A percentile compares a stretch with the other conserved stretches of the same genome.
Conservation (phyloP, 2,329 filamentous ascomycete genomes). For the Pseudocercospora pini-densiflorae region DNA sequence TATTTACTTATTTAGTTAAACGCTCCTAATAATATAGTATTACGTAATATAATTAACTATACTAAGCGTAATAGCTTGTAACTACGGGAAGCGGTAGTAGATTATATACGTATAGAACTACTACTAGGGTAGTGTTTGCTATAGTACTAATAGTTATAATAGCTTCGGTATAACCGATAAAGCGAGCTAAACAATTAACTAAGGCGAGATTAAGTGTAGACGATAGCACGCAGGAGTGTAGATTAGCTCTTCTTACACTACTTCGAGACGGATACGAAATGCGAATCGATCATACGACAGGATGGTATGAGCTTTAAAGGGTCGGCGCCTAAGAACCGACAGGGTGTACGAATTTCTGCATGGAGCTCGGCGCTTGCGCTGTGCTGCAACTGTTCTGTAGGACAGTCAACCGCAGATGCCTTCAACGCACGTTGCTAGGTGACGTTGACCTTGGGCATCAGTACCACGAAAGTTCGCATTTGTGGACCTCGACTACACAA, state of each 20-base stretch:
- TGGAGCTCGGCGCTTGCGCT: constrained; percentile 9
- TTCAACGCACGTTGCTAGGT: not conserved
- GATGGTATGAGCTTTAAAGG: not conserved
- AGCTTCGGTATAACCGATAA: not conserved
- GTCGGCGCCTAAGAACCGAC: not conserved
- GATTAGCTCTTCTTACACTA: not conserved
- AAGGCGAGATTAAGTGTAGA: not conserved
- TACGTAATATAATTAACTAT: too few relatives aligned
- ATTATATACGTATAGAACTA: not conserved
- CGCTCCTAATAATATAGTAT: too few relatives aligned
- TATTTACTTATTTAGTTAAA: too few relatives aligned
- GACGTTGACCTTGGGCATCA: constrained; percentile 6
- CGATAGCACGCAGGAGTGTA: not conserved
- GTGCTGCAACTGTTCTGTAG: constrained; percentile 6
- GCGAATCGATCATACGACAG: not conserved
- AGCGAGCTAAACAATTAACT: not conserved
- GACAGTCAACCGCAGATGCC: not conserved
- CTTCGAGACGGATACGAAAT: constrained; percentile 2
- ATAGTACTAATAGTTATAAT: not conserved
- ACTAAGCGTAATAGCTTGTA: not conserved
- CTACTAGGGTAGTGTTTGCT: not conserved
- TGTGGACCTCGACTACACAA: not conserved
- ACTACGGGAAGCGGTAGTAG: not conserved
- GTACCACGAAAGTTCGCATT: not conserved
- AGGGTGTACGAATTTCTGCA: not conserved